These are phyloP conservation scores for Claviceps pazoutovae DNA, from an alignment of 2,329 filamentous ascomycete species.

Conservation along the genomic window DNA sequence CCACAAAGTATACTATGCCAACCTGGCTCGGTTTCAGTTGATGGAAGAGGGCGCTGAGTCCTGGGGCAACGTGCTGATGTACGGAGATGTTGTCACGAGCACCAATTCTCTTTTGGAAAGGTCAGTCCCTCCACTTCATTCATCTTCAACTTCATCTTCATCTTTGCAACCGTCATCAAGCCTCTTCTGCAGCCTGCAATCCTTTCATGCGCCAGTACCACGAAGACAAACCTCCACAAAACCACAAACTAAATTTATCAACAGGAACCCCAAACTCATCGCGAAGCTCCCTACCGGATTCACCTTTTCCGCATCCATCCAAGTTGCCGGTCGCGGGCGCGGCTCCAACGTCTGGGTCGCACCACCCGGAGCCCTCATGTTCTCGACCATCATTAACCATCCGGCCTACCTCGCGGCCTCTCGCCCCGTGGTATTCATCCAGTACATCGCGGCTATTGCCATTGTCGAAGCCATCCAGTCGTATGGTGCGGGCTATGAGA, in stretches of 20 bases:
- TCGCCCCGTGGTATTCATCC: conserved; percentile 80
- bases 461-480: conserved; percentile 69
- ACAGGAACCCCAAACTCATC: conserved; percentile 63
- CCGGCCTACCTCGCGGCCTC: conserved; percentile 54
- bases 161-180: not conserved
- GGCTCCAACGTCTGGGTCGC: conserved; percentile 93
- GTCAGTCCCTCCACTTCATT: conserved; percentile 25
- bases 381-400: conserved; percentile 80
- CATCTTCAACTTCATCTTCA: not conserved
- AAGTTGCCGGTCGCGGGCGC: conserved; percentile 76
- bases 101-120: conserved; percentile 91
- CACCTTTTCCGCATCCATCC: conserved; percentile 72
- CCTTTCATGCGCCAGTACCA: not conserved
- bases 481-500: conserved; percentile 63
- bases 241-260: too few relatives aligned
- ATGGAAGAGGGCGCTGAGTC: conserved; percentile 40
- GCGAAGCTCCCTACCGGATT: conserved; percentile 71
- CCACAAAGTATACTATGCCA: conserved; percentile 63
- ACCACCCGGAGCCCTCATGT: conserved; percentile 72
- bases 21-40: conserved; percentile 51
- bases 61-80: conserved; percentile 70
- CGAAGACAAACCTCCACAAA: not conserved
- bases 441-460: conserved; percentile 83
- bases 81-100: conserved; percentile 84
- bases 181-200: not conserved